Percentiles rank a stretch among this genome's conserved stretches.
phyloP scores from a whole-genome alignment of 164 flowering plant genomes.

The Sextonia rubra region DNA sequence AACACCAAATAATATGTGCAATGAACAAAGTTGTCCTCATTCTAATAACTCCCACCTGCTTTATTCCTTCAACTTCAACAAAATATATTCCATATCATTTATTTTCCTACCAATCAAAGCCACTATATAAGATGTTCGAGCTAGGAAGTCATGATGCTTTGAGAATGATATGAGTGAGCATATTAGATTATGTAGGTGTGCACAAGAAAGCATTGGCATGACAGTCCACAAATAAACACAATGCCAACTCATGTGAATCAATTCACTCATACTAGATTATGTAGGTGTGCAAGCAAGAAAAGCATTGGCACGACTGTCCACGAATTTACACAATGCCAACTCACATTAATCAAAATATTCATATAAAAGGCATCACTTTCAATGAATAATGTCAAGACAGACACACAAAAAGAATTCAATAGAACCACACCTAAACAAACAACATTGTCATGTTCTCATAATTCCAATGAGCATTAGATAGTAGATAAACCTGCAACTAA shows the following conservation, averaged over 20 bases:
- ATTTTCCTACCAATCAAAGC: no score
- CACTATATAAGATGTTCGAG: no score
- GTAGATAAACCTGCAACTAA: constrained; percentile 1
- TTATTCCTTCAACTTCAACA: no score
- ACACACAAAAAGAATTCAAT: background rate
- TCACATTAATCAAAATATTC: background rate
- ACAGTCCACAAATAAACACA: no score
- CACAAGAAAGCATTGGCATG: background rate
- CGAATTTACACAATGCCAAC: background rate
- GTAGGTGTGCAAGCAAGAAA: no score
- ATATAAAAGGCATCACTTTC: background rate
- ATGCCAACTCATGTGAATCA: background rate
- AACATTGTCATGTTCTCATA: background rate
- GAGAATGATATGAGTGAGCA: background rate
- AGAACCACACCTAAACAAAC: background rate
- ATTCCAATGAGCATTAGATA: background rate
- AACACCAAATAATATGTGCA: no score
- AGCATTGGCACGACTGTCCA: no score
- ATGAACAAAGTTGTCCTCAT: no score
- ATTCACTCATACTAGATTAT: no score
- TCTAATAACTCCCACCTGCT: no score
- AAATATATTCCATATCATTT: no score
- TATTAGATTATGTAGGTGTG: background rate
- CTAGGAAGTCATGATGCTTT: no score
- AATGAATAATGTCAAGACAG: background rate